These are phyloP conservation scores for Kluyveromyces starmeri DNA, from an alignment of 805 yeast genomes.

Conservation along the genomic window DNA sequence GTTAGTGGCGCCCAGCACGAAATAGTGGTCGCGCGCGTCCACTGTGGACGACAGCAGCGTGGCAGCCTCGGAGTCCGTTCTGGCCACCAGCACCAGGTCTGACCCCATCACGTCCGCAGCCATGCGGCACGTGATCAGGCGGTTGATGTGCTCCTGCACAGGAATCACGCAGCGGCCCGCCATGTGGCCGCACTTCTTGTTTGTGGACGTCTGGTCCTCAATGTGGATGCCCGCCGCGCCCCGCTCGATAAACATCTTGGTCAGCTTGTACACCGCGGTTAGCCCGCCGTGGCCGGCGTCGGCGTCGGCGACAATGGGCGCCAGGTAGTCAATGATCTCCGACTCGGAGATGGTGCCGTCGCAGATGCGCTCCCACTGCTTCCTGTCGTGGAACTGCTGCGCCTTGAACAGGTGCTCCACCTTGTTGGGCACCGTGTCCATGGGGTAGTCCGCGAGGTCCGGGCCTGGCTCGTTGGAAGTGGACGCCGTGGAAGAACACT, in stretches of 20 bases:
- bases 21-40: slow-evolving; percentile 91
- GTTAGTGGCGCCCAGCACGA: slow-evolving; percentile 84
- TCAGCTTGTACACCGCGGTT: slow-evolving; percentile 90
- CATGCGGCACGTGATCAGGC: slow-evolving; percentile 88
- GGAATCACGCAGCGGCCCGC: slow-evolving; percentile 98
- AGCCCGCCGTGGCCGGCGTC: slow-evolving; percentile 99
- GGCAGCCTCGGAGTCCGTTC: slow-evolving; percentile 98
- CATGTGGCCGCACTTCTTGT: slow-evolving; percentile 99
- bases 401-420: slow-evolving; percentile 96
- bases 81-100: slow-evolving; percentile 79
- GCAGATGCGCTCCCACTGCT: slow-evolving; percentile 74
- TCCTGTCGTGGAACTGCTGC: slow-evolving; percentile 93
- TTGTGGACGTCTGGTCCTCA: slow-evolving; percentile 98
- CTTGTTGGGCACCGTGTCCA: slow-evolving; percentile 98
- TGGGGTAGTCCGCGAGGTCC: slow-evolving; percentile 96
- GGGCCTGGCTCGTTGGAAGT: slow-evolving; percentile 97
- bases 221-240: slow-evolving; percentile 99
- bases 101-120: slow-evolving; percentile 90
- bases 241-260: slow-evolving; percentile 91
- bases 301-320: slow-evolving; percentile 95
- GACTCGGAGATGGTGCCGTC: slow-evolving; percentile 47
- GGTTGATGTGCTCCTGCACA: slow-evolving; percentile 92
- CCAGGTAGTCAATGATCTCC: slow-evolving; percentile 77
- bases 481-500: slow-evolving; percentile 95
- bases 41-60: slow-evolving; percentile 89